Percentiles rank a stretch among this genome's conserved stretches.
Evolutionary conservation across 768 basidiomycete species (phyloP).

Genomic region (Mycena alexandri): DNA sequence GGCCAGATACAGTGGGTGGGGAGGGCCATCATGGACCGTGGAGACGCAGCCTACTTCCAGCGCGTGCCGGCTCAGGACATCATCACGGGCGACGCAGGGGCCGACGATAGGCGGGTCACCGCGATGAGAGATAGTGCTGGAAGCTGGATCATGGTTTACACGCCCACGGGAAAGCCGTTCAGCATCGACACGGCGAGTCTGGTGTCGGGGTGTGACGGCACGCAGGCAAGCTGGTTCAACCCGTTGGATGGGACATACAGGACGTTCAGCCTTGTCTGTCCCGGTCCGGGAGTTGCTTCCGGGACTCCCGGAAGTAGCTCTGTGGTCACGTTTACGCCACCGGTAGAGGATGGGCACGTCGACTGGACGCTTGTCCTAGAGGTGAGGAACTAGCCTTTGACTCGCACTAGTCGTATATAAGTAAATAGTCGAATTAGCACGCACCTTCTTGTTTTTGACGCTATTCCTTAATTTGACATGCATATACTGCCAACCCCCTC

Average conservation of each 20-base stretch:
- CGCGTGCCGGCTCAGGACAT: constrained; percentile 12
- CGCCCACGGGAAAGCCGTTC: constrained; percentile 11
- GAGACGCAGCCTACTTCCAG: constrained; percentile 5
- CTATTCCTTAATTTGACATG: no score
- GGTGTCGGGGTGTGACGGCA: constrained; percentile 3
- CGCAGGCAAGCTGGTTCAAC: constrained; percentile 7
- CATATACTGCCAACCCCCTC: no score
- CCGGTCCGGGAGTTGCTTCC: no score
- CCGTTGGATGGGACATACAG: constrained; percentile 8
- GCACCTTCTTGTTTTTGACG: no score
- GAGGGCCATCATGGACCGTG: constrained; percentile 7
- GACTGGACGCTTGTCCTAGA: constrained; percentile 13
- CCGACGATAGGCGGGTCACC: constrained; percentile 8
- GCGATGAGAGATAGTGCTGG: constrained; percentile 9
- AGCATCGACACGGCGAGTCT: constrained; percentile 7
- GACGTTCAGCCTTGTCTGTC: constrained; percentile 4
- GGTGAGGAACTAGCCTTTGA: constrained; percentile 7
- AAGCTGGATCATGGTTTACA: constrained; percentile 12
- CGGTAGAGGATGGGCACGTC: constrained; percentile 10
- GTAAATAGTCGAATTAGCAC: no score
- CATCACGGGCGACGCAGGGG: constrained; percentile 11
- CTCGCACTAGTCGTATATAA: no score
- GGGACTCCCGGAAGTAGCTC: no score
- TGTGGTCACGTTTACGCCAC: constrained; percentile 8
- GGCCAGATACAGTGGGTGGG: constrained; percentile 8